A percentile compares a stretch with the other conserved stretches of the same genome.
Evolutionary conservation across 2,329 filamentous ascomycete genomes (phyloP).

Genomic region (Beauveria australis): DNA sequence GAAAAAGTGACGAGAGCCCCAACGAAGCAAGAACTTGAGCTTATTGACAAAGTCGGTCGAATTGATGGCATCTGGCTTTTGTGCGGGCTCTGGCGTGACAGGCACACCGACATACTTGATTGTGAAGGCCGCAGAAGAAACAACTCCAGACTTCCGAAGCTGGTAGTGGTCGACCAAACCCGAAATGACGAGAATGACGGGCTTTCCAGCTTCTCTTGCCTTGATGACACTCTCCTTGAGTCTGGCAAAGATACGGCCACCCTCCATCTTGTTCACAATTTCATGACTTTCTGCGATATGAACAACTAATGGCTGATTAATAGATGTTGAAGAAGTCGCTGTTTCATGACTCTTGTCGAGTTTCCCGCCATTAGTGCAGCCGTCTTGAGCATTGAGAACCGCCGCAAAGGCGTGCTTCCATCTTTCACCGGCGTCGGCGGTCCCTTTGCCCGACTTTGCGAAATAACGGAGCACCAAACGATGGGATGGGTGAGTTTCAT

Average conservation of each 20-base stretch:
- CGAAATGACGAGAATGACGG: not conserved
- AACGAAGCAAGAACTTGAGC: not conserved
- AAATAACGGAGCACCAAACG: not conserved
- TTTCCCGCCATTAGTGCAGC: not conserved
- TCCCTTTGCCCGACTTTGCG: not conserved
- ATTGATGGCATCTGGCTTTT: not conserved
- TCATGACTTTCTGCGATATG: not conserved
- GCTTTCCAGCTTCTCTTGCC: not conserved
- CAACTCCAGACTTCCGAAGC: not conserved
- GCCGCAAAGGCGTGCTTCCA: not conserved
- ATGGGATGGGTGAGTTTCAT: not conserved
- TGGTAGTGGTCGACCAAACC: rapidly evolving
- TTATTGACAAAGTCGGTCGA: not conserved
- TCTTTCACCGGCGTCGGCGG: too few relatives aligned
- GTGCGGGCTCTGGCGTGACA: not conserved
- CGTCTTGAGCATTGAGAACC: not conserved
- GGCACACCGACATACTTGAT: not conserved
- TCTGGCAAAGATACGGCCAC: not conserved
- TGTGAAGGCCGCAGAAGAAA: not conserved
- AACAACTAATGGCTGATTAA: not conserved
- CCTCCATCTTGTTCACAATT: too few relatives aligned
- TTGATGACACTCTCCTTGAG: not conserved
- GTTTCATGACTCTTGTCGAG: too few relatives aligned
- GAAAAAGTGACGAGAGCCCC: not conserved
- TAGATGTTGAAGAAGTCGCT: not conserved